Evolutionary conservation across 1,139 yeast genomes (phyloP), one percentile per base, ranked within the genome.

Genomic region (Debaryomyces sp.): DNA sequence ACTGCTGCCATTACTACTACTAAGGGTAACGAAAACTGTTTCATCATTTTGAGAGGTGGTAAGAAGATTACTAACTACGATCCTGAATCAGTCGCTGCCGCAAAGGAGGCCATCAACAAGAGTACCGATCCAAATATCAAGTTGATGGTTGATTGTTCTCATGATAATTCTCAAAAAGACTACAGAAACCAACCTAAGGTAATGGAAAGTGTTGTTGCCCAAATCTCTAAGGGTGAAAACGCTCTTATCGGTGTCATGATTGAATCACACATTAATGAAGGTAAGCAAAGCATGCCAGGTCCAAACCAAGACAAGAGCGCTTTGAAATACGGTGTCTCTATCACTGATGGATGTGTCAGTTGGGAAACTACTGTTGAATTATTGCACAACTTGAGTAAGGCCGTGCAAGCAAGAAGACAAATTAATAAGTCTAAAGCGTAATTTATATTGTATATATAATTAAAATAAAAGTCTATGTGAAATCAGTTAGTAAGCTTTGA

Each of bases 81-180:
- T 67, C 87, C 84, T 48, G 81, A 78, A 56, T 82, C 91, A 8
- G 90, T 94, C 44, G 78, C 81, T 50, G 85, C 79, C 41, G 96
- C 96, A 51, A 87, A 91, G 75, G 78, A 75, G 48, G 68, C 68
- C 42, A 69, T 73, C 47, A 54, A 64, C 18, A 69, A 69, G 50
- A 64, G 71, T 37, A 81, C 81, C 61, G 77, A 78, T 47, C 77
- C 73, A 38, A 62, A 63, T 30, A 70, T 71, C 52, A 71, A 71
- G 54, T 64, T 91, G 60, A 92, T 94, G 98, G 86, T 94, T 57
- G 99, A 94, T 73, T 94, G 97, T 73, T 91, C 97, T 45, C 99
- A 94, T 71, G 99, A 96, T 62, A 94, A 94, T 79, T 91, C 98
- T 36, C 83, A 79, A 70, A 94, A 94, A 76, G 96, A 94, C 71